Percentiles rank a stretch among this genome's conserved stretches.
These are phyloP conservation scores for Penicillium thymicola DNA, from an alignment of 2,329 filamentous ascomycete genomes.

Conservation along the genomic window DNA sequence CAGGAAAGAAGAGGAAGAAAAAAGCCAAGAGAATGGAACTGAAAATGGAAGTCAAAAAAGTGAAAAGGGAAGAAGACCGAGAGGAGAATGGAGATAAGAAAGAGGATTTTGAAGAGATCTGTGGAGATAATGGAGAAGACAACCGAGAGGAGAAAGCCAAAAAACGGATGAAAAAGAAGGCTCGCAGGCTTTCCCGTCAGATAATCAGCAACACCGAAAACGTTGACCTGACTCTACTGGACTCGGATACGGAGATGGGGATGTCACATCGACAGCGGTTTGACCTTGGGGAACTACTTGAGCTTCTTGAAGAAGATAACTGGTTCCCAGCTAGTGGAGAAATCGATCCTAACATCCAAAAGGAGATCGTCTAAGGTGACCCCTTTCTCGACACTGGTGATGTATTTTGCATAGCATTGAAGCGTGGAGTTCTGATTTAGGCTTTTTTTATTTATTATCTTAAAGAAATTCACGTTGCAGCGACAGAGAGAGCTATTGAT, in stretches of 20 bases:
- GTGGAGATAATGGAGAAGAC: background rate
- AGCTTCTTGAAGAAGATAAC: slow-evolving; percentile 33
- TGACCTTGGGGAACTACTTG: slow-evolving; percentile 8
- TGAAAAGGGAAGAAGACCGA: background rate
- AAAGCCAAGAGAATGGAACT: background rate
- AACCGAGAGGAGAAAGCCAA: background rate
- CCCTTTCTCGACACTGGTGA: background rate
- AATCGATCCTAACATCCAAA: slow-evolving; percentile 32
- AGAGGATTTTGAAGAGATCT: background rate
- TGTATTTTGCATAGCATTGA: slow-evolving; percentile 1
- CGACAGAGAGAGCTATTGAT: background rate
- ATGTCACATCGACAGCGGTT: background rate
- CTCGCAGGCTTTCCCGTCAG: background rate
- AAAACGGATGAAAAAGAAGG: background rate
- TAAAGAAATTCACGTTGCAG: background rate
- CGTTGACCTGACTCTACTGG: slow-evolving; percentile 5
- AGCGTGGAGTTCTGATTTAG: background rate
- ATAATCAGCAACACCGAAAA: slow-evolving; percentile 4
- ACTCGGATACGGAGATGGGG: background rate
- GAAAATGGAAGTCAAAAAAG: background rate
- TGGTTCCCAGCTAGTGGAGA: slow-evolving; percentile 38
- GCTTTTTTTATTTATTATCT: background rate
- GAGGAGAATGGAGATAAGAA: background rate
- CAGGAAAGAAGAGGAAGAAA: background rate
- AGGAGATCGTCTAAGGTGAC: slow-evolving; percentile 10